Evolutionary conservation across 352 stramenopile species (phyloP).

Genomic region (Halophytophthora batemanensis): DNA sequence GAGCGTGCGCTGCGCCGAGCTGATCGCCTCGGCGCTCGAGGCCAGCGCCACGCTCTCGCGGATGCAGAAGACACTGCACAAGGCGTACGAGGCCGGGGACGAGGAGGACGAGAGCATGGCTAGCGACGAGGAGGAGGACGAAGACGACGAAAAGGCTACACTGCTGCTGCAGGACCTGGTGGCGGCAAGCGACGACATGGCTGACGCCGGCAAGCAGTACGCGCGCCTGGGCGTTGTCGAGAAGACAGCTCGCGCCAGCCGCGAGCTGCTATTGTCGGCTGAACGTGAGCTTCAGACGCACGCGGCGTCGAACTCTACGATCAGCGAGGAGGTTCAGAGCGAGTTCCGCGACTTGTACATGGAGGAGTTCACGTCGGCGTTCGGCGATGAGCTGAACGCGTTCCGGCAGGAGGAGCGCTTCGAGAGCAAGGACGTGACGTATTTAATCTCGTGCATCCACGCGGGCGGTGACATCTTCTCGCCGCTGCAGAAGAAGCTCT

Average conservation of each 20-base stretch:
- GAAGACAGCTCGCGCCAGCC: slow-evolving; percentile 56
- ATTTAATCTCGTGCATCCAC: slow-evolving; percentile 89
- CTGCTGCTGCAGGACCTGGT: slow-evolving; percentile 65
- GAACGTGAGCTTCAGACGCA: slow-evolving; percentile 43
- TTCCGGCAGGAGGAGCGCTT: slow-evolving; percentile 87
- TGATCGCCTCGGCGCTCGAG: slow-evolving; percentile 73
- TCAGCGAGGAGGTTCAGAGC: slow-evolving; percentile 24
- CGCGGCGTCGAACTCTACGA: slow-evolving; percentile 5
- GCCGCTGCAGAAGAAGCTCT: slow-evolving; percentile 80
- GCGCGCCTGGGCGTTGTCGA: slow-evolving; percentile 42
- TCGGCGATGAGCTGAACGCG: slow-evolving; percentile 80
- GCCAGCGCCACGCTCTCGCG: slow-evolving; percentile 41
- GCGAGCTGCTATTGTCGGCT: slow-evolving; percentile 40
- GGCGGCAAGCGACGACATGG: slow-evolving; percentile 41
- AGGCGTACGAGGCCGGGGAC: slow-evolving; percentile 22
- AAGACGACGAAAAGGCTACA: slow-evolving; percentile 35
- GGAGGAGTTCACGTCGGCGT: slow-evolving; percentile 81
- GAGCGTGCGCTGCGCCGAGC: slow-evolving; percentile 68
- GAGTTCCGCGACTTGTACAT: slow-evolving; percentile 81
- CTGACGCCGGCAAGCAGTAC: slow-evolving; percentile 46
- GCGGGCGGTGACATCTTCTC: slow-evolving; percentile 76
- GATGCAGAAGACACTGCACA: slow-evolving; percentile 39
- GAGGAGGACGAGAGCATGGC: slow-evolving; percentile 36
- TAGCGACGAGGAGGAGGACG: slow-evolving; percentile 30
- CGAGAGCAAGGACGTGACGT: slow-evolving; percentile 82